phyloP scores from a whole-genome alignment of 2,329 filamentous ascomycete species.

The Botrytis paeoniae region DNA sequence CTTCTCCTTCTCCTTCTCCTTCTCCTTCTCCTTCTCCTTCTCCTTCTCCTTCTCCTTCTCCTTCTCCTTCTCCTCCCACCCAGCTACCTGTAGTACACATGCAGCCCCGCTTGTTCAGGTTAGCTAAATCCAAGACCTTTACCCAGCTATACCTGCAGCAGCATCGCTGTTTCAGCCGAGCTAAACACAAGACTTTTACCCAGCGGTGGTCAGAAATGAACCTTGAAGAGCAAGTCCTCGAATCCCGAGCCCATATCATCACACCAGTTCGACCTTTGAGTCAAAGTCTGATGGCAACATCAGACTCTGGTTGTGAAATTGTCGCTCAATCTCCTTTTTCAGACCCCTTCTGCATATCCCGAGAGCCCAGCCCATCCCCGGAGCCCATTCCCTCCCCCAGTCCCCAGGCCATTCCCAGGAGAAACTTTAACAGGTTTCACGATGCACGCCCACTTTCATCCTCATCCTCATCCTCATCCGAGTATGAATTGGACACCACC shows the following conservation, averaged over 20 bases:
- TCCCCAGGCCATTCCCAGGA: neutral
- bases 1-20: neutral
- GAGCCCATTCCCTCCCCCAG: neutral
- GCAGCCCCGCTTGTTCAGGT: neutral
- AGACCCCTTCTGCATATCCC: neutral
- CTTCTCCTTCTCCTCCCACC: no score
- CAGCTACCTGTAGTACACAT: neutral
- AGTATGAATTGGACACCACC: neutral
- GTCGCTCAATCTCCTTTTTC: constrained; percentile 5
- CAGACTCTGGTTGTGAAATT: constrained; percentile 8
- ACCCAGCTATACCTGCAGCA: neutral
- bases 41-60: neutral
- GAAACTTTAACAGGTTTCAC: neutral
- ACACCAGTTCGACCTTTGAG: constrained; percentile 2
- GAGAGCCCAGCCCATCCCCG: neutral
- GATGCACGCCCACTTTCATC: neutral
- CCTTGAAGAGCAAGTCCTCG: neutral
- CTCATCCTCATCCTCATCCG: neutral
- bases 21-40: no score
- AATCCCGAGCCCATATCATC: neutral
- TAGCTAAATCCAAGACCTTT: neutral
- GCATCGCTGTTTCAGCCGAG: neutral
- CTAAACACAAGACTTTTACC: neutral
- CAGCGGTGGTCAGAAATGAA: neutral
- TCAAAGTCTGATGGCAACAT: neutral